Evolutionary conservation across 345 rosid species (phyloP).

Genomic region (Rhodamnia rubescens): DNA sequence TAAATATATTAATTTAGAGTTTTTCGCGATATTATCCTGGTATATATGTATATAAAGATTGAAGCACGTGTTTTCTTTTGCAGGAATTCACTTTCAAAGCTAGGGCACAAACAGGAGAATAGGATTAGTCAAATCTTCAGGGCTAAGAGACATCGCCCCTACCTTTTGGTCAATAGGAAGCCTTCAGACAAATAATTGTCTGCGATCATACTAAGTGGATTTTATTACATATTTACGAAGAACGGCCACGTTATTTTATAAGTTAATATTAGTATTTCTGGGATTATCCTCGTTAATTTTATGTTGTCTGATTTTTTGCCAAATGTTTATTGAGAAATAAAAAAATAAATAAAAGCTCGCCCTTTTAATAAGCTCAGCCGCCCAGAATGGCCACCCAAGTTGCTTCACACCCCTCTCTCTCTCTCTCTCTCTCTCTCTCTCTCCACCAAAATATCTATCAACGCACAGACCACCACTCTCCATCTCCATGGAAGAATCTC

Average conservation of each 20-base stretch:
- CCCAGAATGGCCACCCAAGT: constrained; percentile 70
- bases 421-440: constrained; percentile 1
- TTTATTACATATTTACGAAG: not conserved
- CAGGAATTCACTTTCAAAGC: not conserved
- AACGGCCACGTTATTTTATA: not conserved
- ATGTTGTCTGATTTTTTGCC: not conserved
- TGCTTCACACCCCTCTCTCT: constrained; percentile 11
- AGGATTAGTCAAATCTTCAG: not conserved
- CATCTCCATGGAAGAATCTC: constrained; percentile 1
- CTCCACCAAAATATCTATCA: constrained; percentile 27
- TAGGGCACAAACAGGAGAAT: not conserved
- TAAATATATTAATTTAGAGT: accelerated
- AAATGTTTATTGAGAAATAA: not conserved
- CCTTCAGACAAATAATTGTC: not conserved
- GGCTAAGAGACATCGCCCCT: not conserved
- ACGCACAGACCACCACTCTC: not conserved
- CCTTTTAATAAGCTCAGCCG: constrained; percentile 57
- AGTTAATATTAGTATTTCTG: not conserved
- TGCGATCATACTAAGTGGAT: not conserved
- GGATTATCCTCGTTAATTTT: not conserved
- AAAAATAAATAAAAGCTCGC: not conserved
- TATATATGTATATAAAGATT: not conserved
- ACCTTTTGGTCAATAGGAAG: not conserved
- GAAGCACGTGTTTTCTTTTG: not conserved
- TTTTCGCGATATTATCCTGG: too few relatives aligned